phyloP scores from a whole-genome alignment of 768 basidiomycete species.

The Coprinopsis marcescibilis region DNA sequence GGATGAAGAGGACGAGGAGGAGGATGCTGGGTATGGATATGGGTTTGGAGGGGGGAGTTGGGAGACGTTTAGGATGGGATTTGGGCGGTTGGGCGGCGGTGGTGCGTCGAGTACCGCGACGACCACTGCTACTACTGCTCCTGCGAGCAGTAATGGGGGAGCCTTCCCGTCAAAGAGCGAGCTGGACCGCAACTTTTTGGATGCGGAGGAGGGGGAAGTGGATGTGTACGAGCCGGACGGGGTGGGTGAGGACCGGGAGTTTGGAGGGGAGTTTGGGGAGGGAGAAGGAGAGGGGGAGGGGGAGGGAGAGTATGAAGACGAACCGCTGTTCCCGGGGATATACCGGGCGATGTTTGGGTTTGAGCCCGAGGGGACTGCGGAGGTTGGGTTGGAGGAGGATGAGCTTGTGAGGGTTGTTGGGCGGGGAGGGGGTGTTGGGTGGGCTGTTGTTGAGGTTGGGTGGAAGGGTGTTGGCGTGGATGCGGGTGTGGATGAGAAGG shows the following conservation, averaged over 20 bases:
- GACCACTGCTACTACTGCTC: conserved; percentile 12
- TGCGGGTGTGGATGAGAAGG: background rate
- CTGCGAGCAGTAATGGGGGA: conserved; percentile 19
- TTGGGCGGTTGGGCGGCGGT: conserved; percentile 18
- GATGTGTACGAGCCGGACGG: background rate
- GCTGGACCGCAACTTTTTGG: conserved; percentile 29
- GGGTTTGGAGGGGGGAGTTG: conserved; percentile 23
- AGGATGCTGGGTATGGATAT: conserved; percentile 19
- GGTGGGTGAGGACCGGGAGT: background rate
- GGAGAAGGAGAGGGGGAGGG: conserved; percentile 24
- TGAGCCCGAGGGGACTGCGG: conserved; percentile 73
- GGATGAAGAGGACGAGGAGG: conserved; percentile 15
- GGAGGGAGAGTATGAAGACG: conserved; percentile 29
- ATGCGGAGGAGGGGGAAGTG: conserved; percentile 17
- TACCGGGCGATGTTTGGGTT: conserved; percentile 79
- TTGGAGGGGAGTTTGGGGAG: too few species aligned
- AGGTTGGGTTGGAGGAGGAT: conserved; percentile 76
- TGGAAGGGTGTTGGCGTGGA: conserved; percentile 9
- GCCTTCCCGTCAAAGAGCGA: conserved; percentile 37
- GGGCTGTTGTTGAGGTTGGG: conserved; percentile 59
- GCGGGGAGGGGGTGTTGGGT: conserved; percentile 72
- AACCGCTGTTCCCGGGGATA: conserved; percentile 56
- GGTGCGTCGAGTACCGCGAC: conserved; percentile 6
- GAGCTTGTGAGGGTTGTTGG: conserved; percentile 71
- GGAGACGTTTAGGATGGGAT: conserved; percentile 24